Conservation (phyloP, 2,329 filamentous ascomycete genomes). For the Colletotrichum zoysiae region DNA sequence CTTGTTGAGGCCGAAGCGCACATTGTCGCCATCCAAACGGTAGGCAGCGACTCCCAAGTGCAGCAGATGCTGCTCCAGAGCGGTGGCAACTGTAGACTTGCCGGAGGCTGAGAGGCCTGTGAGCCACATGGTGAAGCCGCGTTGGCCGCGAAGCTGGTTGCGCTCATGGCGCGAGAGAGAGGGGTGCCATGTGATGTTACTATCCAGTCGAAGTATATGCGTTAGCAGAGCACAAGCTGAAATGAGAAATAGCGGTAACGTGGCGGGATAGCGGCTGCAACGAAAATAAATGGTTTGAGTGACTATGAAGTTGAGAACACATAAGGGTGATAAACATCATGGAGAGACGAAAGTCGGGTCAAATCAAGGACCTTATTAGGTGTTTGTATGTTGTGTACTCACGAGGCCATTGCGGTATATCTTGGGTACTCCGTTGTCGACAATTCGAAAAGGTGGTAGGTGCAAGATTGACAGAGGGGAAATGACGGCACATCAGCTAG, state of each 20-base stretch:
- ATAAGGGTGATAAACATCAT: neutral
- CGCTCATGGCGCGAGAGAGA: constrained; percentile 85
- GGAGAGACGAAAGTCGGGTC: neutral
- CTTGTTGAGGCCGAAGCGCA: constrained; percentile 98
- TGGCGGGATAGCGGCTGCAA: neutral
- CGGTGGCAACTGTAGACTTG: constrained; percentile 96
- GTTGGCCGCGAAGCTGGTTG: constrained; percentile 80
- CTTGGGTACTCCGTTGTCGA: neutral
- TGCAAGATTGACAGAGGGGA: neutral
- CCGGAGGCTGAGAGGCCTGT: constrained; percentile 96
- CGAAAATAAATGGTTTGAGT: neutral
- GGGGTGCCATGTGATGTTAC: constrained; percentile 92
- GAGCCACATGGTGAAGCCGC: constrained; percentile 96
- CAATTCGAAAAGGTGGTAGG: neutral
- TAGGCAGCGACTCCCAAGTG: constrained; percentile 87
- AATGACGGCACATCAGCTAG: neutral
- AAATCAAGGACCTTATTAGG: neutral
- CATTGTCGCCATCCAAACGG: constrained; percentile 97
- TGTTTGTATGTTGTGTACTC: constrained; percentile 7
- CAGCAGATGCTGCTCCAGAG: constrained; percentile 95
- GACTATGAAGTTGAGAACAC: neutral
- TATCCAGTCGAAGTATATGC: constrained; percentile 51
- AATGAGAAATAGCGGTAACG: neutral
- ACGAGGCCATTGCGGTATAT: constrained; percentile 49
- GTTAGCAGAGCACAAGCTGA: constrained; percentile 5